Evolutionary conservation across 495 filamentous ascomycete species (phyloP).

Genomic region (Amniculicola lignicola): DNA sequence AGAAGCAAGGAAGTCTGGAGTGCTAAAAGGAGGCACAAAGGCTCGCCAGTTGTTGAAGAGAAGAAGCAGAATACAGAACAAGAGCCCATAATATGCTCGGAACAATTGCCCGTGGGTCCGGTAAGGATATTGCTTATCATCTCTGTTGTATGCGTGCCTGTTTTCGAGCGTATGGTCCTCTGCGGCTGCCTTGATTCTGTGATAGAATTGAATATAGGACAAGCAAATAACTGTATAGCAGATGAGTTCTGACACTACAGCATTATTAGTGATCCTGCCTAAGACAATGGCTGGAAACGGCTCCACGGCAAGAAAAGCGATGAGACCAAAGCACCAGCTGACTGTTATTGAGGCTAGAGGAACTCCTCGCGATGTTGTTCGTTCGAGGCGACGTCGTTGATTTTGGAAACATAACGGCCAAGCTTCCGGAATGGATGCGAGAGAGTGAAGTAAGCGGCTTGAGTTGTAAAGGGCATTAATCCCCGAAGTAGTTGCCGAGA

Average conservation of each 20-base stretch:
- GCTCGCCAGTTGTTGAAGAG: slow-evolving; percentile 49
- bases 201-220: slow-evolving; percentile 46
- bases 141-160: slow-evolving; percentile 43
- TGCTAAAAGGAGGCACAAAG: slow-evolving; percentile 44
- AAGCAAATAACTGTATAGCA: slow-evolving; percentile 48
- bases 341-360: slow-evolving; percentile 50
- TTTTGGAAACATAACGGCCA: slow-evolving; percentile 42
- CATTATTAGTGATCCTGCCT: slow-evolving; percentile 46
- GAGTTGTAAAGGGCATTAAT: slow-evolving; percentile 50
- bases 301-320: slow-evolving; percentile 50
- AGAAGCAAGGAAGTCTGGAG: slow-evolving; percentile 45
- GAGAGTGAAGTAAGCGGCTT: slow-evolving; percentile 47
- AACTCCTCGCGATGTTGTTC: slow-evolving; percentile 47
- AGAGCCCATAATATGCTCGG: slow-evolving; percentile 47
- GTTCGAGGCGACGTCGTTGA: slow-evolving; percentile 41
- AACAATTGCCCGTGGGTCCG: slow-evolving; percentile 50
- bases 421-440: slow-evolving; percentile 43
- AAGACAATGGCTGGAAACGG: slow-evolving; percentile 40
- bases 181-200: slow-evolving; percentile 30
- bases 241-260: slow-evolving; percentile 47
- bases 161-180: slow-evolving; percentile 38
- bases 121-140: slow-evolving; percentile 48
- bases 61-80: slow-evolving; percentile 44
- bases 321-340: slow-evolving; percentile 48
- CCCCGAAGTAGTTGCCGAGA: slow-evolving; percentile 48